Evolutionary conservation across 129 eudicot species (phyloP).

Genomic region (Ambrosia artemisiifolia): DNA sequence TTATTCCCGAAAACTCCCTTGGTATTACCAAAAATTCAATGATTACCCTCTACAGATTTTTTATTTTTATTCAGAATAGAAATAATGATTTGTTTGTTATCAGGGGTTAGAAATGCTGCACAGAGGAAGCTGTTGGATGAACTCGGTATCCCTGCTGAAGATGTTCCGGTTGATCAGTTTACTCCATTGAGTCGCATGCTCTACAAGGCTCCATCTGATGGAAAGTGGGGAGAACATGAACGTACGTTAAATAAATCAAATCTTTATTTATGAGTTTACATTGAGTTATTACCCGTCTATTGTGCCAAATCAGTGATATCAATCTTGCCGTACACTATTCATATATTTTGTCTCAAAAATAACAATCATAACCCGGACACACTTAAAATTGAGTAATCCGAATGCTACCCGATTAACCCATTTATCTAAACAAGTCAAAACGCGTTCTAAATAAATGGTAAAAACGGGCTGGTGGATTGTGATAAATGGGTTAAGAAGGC

Average conservation of each 20-base stretch:
- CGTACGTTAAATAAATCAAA: constrained; percentile 27
- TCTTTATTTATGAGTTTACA: neutral
- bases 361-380: too few species aligned
- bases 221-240: constrained; percentile 99
- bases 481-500: too few species aligned
- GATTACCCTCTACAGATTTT: neutral
- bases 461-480: too few species aligned
- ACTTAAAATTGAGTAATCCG: too few species aligned
- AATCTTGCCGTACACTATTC: too few species aligned
- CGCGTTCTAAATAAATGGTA: too few species aligned
- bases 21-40: constrained; percentile 38
- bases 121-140: constrained; percentile 97
- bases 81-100: neutral
- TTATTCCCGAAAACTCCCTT: constrained; percentile 63
- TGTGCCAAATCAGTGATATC: neutral
- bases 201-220: constrained; percentile 96
- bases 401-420: too few species aligned
- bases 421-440: too few species aligned
- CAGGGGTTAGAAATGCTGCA: constrained; percentile 96
- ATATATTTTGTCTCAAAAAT: too few species aligned
- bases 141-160: constrained; percentile 86
- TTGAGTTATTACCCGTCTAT: neutral
- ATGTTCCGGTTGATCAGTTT: constrained; percentile 92
- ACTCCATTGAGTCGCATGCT: constrained; percentile 89
- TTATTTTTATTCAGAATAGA: neutral